Base-by-base conservation (phyloP, 164 flowering plant species). In the Malania oleifera region DNA sequence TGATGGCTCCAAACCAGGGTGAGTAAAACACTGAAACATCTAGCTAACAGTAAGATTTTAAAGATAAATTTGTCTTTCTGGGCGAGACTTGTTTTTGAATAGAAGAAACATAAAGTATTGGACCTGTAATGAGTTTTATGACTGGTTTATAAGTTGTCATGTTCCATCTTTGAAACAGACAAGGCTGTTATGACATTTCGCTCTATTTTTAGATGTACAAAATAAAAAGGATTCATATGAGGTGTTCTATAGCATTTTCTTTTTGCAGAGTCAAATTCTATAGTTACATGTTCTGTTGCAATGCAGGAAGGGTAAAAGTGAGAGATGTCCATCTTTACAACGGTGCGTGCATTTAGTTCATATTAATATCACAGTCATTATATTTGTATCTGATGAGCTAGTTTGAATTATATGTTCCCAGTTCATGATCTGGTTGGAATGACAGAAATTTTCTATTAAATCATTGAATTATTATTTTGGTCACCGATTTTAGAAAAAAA, bases 1-100 rank as follows among this genome's bases (percentile, higher is more conserved):
- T 22, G 67, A 67, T 62, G 73, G 65, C 37, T 67, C 76, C 24
- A 77, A 70, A 57, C 40, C 48, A 52, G 29, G 17, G 89, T 82
- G 52, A 75, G 85, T 80, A n/a, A n/a, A 45, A 22, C 27, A 45
- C 24, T 39, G 44, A 8, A 14, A 17, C 18, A 17, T 11, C 9
- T 29, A 38, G 17, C 35, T 39, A n/a, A 12, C 40, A 61, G 31
- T 46, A 20, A 47, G 24, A 19, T 29, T 26, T 35, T 47, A n/a
- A n/a, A n/a, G n/a, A n/a, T n/a, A n/a, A 37, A n/a, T 31, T 6
- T 25, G 19, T 49, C 22, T 8, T 12, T 49, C 25, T 27, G 14
- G 1, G 1, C 28, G 28, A 45, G 6, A 25, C 38, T 35, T 38
- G 5, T 4, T 44, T n/a, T 44, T 19, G 23, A n/a, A 11, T 11